phyloP scores from a whole-genome alignment of 1,139 yeast genomes.

The Torulaspora pretoriensis region DNA sequence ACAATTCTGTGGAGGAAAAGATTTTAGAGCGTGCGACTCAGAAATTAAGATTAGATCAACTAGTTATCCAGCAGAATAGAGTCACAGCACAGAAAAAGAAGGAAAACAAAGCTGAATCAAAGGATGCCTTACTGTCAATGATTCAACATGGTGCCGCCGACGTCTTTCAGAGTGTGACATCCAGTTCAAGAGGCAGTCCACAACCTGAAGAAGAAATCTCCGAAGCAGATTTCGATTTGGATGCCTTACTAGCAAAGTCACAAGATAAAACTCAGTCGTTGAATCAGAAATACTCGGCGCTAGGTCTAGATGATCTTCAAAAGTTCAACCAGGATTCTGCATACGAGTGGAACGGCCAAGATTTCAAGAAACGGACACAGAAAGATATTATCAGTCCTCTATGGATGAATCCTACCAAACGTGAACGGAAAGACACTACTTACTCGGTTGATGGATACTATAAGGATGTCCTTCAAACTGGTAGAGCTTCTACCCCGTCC shows the following conservation, averaged over 20 bases:
- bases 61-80: slow-evolving; percentile 94
- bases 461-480: slow-evolving; percentile 70
- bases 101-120: slow-evolving; percentile 51
- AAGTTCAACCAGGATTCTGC: slow-evolving; percentile 65
- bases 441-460: slow-evolving; percentile 76
- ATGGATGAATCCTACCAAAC: slow-evolving; percentile 72
- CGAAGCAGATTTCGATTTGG: slow-evolving; percentile 70
- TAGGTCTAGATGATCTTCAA: slow-evolving; percentile 89
- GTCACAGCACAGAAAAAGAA: slow-evolving; percentile 41
- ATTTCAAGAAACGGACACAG: slow-evolving; percentile 62
- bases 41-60: slow-evolving; percentile 83
- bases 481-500: slow-evolving; percentile 52
- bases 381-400: slow-evolving; percentile 40
- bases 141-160: slow-evolving; percentile 95
- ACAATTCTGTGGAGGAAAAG: slow-evolving; percentile 93
- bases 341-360: slow-evolving; percentile 83
- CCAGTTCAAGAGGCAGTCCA: slow-evolving; percentile 30
- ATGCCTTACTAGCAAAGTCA: slow-evolving; percentile 69
- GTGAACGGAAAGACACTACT: slow-evolving; percentile 68
- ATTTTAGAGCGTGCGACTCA: slow-evolving; percentile 95
- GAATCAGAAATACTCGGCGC: slow-evolving; percentile 72
- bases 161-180: slow-evolving; percentile 52
- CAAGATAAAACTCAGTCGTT: slow-evolving; percentile 74
- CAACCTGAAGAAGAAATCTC: slow-evolving; percentile 35
- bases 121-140: slow-evolving; percentile 88